Base-by-base conservation (phyloP, 345 rosid genomes). In the Erucastrum elatum region DNA sequence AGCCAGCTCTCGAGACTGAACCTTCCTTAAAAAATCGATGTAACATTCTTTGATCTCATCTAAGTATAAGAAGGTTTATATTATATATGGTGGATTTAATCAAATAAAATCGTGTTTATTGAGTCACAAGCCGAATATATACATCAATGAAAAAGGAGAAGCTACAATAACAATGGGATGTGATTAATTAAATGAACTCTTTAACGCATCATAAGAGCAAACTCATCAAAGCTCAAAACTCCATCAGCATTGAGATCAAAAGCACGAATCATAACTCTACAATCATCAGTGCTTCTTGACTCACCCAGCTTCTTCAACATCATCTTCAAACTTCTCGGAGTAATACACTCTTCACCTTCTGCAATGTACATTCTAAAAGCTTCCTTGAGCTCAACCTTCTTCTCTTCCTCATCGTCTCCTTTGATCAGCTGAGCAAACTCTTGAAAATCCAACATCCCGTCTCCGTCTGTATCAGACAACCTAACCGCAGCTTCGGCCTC, bases 191-290 rank as follows among this genome's bases (percentile, higher is more conserved):
- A 8, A 8, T 2, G 7, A 37, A 37, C 44, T 37, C 8, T n/a
- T 61, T 60, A 86, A 46, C 66, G 76, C 97, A 91, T 91, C 97
- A 90, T 91, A 66, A 83, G 63, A 0, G 85, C 68, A 80, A 91
- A 91, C 84, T 91, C 97, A 64, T 86, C 85, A 77, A 90, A 91
- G 86, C 80, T 83, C 53, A 90, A 86, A 17, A 88, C 89, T 2
- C 93, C 97, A 68, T 90, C 92, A 4, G 87, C 90, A 31, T 91
- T 84, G 5, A 90, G 87, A 82, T 91, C 94, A 73, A 87, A 90
- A 51, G 83, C 79, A 16, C 77, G 37, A 63, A 91, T 90, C 91
- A 91, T 91, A 39, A 84, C 82, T 83, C 60, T 78, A 64, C 94
- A 90, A 39, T 90, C 93, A n/a, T 86, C 82, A 5, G 85, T 62